Base-by-base conservation (phyloP, 371 early-diverging fungal genomes). In the Haplosporangium sp. region DNA sequence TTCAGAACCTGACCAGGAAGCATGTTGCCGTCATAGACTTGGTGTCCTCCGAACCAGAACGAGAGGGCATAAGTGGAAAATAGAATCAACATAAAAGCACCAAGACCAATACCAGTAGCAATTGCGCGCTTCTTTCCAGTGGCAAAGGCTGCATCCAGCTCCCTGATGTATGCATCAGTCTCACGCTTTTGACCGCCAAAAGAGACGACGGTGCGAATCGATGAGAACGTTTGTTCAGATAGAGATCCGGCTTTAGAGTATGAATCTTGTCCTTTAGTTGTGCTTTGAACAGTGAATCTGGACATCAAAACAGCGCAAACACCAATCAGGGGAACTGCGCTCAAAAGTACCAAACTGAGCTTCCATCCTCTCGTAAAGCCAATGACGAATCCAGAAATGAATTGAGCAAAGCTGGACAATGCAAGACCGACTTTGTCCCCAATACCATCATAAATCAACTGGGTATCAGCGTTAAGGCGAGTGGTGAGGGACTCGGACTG, bases 281-380 rank as follows among this genome's bases (percentile, higher is more conserved):
- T 85, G 61, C 72, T 85, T 38, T 79, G 79, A 40, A 92, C 89
- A 19, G 94, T 87, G 65, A 92, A 81, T 61, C 88, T 88, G 13
- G 91, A 89, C 91, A 97, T 90, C 63, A 93, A 62, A 55, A 82
- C 85, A 63, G 89, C 90, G 15, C 86, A 85, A 20, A 75, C 77
- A 60, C 84, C 87, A 48, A 93, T 71, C 44, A 92, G 63, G 11
- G 94, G 94, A 70, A 93, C 73, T 17, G 91, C 89, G 38, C 91
- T 86, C 45, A 92, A 69, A 57, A 97, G 88, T 11, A 97, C 95
- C 58, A 96, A 83, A 20, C 96, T 92, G 44, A 98, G 87, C 75
- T 90, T 89, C 96, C 96, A 96, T 13, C 95, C 94, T 60, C 90
- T 91, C 57, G 83, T 61, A 67, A 97, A 96, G 48, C 95, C 98